Base-by-base conservation (phyloP, 2,329 filamentous ascomycete species). In the Aspergillus caelatus region DNA sequence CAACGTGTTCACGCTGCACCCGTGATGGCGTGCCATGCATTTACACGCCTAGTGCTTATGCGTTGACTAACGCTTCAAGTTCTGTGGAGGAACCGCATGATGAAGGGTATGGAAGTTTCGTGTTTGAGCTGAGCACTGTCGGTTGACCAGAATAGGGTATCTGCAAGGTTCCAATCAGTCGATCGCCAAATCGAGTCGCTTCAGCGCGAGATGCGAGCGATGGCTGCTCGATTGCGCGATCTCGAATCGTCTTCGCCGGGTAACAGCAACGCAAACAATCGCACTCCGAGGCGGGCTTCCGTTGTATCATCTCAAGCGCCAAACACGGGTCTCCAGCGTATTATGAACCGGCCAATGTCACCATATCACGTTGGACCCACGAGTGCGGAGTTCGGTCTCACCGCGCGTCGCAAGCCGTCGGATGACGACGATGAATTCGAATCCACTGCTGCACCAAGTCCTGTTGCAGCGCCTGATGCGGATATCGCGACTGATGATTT, bases 1-100 rank as follows among this genome's bases (percentile, higher is more conserved):
- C 84, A 1, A 86, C 88, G 1, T 92, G 89, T 68, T 84, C 88
- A 64, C 83, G 89, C 62, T 92, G 89, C 70, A 86, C 58, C 3
- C 68, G 70, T 19, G 87, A 91, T 75, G 88, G 87, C 69, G 81
- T 90, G 21, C 78, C 84, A 65, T 91, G 89, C 71, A 80, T 89
- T 52, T 91, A 91, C 78, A 83, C 88, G 7, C 85, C 87, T 16
- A 89, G 89, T 71, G 89, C 88, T 75, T 57, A 70, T n/a, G 50
- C 45, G 10, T 36, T n/a, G n/a, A 54, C 59, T 30, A 50, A 52
- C 34, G 48, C 45, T 7, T 30, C 28, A 7, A 32, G 21, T 10
- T 55, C 52, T 8, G 56, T 59, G 5, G 67, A 66, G 26, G 30
- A 36, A n/a, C 12, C 39, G 5, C 65, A 67, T 21, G 64, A 73